These are phyloP conservation scores for Atkinsonella texensis DNA, from an alignment of 2,329 filamentous ascomycete genomes.

Conservation along the genomic window DNA sequence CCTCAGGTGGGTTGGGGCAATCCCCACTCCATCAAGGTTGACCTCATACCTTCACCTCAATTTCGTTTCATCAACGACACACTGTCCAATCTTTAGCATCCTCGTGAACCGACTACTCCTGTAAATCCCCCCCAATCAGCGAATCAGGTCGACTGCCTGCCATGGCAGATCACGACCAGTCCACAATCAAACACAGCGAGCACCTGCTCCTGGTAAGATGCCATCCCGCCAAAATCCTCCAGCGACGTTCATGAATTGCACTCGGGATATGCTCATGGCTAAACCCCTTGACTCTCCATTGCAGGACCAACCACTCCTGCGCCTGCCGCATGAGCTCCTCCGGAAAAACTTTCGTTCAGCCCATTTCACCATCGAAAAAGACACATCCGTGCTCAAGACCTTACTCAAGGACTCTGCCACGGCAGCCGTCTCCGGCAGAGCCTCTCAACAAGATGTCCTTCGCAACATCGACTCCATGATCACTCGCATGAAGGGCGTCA, in stretches of 20 bases:
- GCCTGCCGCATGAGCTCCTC: conserved; percentile 82
- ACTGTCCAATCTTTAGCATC: neutral
- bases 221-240: neutral
- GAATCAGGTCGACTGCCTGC: conserved; percentile 8
- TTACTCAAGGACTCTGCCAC: conserved; percentile 52
- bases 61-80: neutral
- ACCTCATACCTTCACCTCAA: neutral
- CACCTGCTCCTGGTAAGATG: conserved; percentile 59
- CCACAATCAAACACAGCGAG: conserved; percentile 60
- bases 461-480: conserved; percentile 77
- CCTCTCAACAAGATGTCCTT: conserved; percentile 59
- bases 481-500: conserved; percentile 69
- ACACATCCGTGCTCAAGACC: conserved; percentile 50
- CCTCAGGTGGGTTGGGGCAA: neutral
- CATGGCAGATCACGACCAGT: conserved; percentile 50
- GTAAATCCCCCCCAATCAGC: neutral
- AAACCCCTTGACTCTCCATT: neutral
- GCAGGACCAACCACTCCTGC: conserved; percentile 87
- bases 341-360: conserved; percentile 88
- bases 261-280: neutral
- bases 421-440: conserved; percentile 50
- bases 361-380: conserved; percentile 64
- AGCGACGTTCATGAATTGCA: neutral
- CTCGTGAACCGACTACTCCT: neutral
- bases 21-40: neutral